Evolutionary conservation across 495 filamentous ascomycete species (phyloP), one percentile per base, ranked within the genome.

Genomic region (Hypoxylon fuscum): DNA sequence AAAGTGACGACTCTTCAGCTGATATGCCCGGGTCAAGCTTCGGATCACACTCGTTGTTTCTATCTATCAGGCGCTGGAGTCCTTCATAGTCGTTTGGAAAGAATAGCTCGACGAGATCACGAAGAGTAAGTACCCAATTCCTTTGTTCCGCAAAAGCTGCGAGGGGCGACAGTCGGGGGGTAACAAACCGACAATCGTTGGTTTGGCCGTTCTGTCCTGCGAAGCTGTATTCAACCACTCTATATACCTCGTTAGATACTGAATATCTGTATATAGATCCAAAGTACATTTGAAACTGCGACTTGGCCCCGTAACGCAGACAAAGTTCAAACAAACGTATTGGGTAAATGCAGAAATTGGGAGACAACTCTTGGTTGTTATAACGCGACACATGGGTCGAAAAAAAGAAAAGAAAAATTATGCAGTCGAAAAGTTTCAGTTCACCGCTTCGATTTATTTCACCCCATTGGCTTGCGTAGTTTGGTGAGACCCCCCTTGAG

Each of bases 51-150:
- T 14, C 12, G 11, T 15, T 17, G 10, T 47, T 48, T 5, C 25
- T 47, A 11, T 57, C 53, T n/a, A 57, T 15, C 11, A 57, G 17
- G 15, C 18, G 6, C 17, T 57, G 43, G 7, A 57, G 53, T 9
- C 40, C 15, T 10, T 40, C 20, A 15, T 38, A 31, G 31, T 57
- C 11, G 12, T 29, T 10, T 1, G 53, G 53, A 29, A 47, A 46
- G 42, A 42, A 57, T 12, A 57, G 25, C 22, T 57, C 42, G 18
- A 25, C n/a, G 3, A 57, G 53, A 9, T 57, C 53, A 6, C 44
- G 44, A 21, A 48, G 5, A 0, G 53, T 47, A 11, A 47, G n/a
- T 6, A 29, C 9, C 20, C 53, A 38, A 2, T 47, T 17, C 21
- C 23, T n/a, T 31, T 41, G 20, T 3, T 15, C 11, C 10, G 31